Evolutionary conservation across 1,284 basidiomycete genomes (phyloP), one percentile per base, ranked within the genome.

Genomic region (Microbotryum saponariae): DNA sequence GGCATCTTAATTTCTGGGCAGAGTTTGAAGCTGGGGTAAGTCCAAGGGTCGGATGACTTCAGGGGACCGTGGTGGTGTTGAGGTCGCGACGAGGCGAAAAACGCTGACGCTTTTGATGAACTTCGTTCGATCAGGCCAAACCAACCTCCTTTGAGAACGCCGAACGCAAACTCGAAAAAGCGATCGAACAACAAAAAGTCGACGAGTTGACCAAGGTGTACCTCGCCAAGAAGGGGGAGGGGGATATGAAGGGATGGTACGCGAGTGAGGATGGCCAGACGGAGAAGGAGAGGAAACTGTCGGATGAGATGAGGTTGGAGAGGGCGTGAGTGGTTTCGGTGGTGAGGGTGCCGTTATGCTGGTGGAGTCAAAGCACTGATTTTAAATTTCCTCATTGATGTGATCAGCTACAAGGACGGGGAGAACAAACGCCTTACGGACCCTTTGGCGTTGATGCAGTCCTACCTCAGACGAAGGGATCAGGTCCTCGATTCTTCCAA

Each of bases 1-100:
- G 61, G n/a, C 69, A 69, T 25, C 44, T 71, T 45, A 72, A 71
- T 57, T 71, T 72, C 31, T 72, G 70, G 65, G 64, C 66, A 4
- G 69, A 71, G 37, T 60, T 70, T 9, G 71, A 72, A 58, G 60
- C 50, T n/a, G 61, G 62, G 12, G 62, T 31, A 31, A 31, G 31
- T 31, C 8, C 31, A 31, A 10, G 9, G 31, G 2, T 31, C 1
- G 31, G 25, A 25, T 25, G 25, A 25, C 3, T 25, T 6, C 27
- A 6, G 27, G 27, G 27, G 27, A 27, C 5, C 27, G 27, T 27
- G 27, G 27, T 27, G 27, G 27, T 27, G 27, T 27, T 27, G 27
- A 5, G 1, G 1, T 27, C 27, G 14, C 27, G 14, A 18, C 37
- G 37, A 4, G 37, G 12, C 12, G 37, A 16, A 42, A 42, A 42